Percentiles rank a stretch among this genome's conserved stretches.
These are phyloP conservation scores for Botrytis aclada DNA, from an alignment of 2,329 filamentous ascomycete species.

Conservation along the genomic window DNA sequence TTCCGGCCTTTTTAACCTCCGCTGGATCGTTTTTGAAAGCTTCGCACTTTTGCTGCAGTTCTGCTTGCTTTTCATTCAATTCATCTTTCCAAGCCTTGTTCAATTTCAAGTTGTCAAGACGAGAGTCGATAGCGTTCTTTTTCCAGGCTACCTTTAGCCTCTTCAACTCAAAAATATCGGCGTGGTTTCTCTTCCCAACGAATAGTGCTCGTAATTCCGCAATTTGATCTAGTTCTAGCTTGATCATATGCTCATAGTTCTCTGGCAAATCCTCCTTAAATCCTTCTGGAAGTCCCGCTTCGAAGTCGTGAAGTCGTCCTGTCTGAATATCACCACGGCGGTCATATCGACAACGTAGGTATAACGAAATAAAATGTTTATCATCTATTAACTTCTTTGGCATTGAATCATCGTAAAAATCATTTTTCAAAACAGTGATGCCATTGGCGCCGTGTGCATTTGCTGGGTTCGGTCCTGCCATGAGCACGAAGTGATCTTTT, in stretches of 20 bases:
- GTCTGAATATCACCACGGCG: background rate
- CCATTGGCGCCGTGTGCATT: background rate
- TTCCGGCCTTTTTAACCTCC: fast-evolving
- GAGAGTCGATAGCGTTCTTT: background rate
- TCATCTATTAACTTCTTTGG: background rate
- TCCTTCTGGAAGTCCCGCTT: background rate
- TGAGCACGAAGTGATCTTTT: background rate
- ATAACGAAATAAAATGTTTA: background rate
- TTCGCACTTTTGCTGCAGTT: fast-evolving
- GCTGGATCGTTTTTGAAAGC: background rate
- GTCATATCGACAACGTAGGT: background rate
- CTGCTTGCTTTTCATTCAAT: fast-evolving
- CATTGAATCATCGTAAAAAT: conserved; percentile 13
- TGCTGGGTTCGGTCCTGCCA: background rate
- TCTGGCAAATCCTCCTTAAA: fast-evolving
- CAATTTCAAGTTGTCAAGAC: fast-evolving
- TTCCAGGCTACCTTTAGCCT: background rate
- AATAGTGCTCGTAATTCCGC: background rate
- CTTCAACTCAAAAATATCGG: background rate
- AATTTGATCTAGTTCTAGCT: background rate
- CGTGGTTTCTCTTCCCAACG: fast-evolving
- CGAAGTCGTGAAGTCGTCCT: fast-evolving
- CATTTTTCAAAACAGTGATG: background rate
- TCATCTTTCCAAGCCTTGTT: background rate
- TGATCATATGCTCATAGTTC: fast-evolving